Base-by-base conservation (phyloP, 768 basidiomycete genomes). In the Tulasnella sp. region DNA sequence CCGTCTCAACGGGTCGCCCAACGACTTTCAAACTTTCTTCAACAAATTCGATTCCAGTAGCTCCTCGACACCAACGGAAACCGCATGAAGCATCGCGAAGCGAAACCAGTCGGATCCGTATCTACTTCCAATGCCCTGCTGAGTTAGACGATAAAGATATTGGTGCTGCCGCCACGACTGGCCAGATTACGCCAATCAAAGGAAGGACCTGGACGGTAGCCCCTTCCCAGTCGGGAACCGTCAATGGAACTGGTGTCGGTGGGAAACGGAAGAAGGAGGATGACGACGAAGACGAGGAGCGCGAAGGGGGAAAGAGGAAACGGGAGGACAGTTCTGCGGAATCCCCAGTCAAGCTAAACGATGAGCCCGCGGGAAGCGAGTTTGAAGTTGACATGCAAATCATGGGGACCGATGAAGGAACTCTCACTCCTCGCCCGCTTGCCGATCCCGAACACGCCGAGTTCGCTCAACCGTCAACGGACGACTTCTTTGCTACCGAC, bases 71-170 rank as follows among this genome's bases (percentile, higher is more conserved):
- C 44, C 69, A 46, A 23, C 40, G 46, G 2, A 57, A 46, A 39
- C 76, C 83, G 32, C 82, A 61, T 55, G 77, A 55, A 18, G 32
- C 29, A 35, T 26, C 70, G n/a, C 57, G 73, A 29, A 57, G 75
- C n/a, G 78, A 79, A 55, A 79, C 80, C 13, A 93, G 93, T 67
- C 91, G 94, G 80, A 91, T 95, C 82, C 92, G 93, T 82, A 93
- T 95, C 78, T 95, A 95, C 86, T 95, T 95, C 87, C 93, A 95
- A 86, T 94, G 93, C 35, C 94, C 93, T 79, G 92, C 92, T 7
- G 78, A 80, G 26, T 73, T 80, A 18, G 79, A 80, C 40, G 79
- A 80, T 16, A 70, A 42, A 35, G 75, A 75, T 37, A 70, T 42
- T 42, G 23, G 70, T 15, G 70, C 40, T n/a, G 16, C 40, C 6